Percentiles rank a stretch among this genome's conserved stretches.
Evolutionary conservation across 1,139 yeast genomes (phyloP).

Genomic region (Suhomyces bolitotheri): DNA sequence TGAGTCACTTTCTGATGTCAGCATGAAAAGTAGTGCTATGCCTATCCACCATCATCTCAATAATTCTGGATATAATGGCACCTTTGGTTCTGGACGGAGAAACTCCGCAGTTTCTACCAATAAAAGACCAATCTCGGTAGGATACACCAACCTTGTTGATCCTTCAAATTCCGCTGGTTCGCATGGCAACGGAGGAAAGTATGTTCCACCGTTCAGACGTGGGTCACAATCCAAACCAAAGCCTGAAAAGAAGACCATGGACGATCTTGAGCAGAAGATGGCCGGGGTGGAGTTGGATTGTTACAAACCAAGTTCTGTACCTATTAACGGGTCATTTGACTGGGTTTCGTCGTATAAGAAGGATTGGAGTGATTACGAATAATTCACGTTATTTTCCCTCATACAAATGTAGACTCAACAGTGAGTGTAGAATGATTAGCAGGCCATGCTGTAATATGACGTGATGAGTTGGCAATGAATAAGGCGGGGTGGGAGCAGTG

Average conservation of each 20-base stretch:
- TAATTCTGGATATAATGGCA: not conserved
- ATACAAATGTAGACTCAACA: too few relatives aligned
- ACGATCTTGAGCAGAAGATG: conserved; percentile 12
- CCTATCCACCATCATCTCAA: conserved; percentile 1
- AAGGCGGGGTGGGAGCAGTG: too few relatives aligned
- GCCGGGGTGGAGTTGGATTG: conserved; percentile 18
- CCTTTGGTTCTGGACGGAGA: conserved; percentile 8
- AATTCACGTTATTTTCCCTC: too few relatives aligned
- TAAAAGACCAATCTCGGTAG: conserved; percentile 17
- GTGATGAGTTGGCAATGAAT: not conserved
- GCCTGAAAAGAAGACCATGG: conserved; percentile 12
- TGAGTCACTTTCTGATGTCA: conserved; percentile 10
- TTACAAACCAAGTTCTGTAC: conserved; percentile 40
- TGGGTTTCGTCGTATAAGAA: conserved; percentile 39
- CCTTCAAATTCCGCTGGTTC: conserved; percentile 5
- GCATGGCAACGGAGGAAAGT: conserved; percentile 50
- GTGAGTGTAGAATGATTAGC: not conserved
- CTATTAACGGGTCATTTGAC: conserved; percentile 36
- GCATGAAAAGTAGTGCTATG: conserved; percentile 3
- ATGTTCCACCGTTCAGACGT: conserved; percentile 71
- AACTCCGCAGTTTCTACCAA: conserved; percentile 10
- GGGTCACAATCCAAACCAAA: conserved; percentile 29
- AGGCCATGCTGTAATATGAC: not conserved
- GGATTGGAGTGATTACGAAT: conserved; percentile 39
- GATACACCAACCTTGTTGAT: conserved; percentile 6